Base-by-base conservation (phyloP, 1,139 yeast genomes). In the Sugiyamaella sp. region DNA sequence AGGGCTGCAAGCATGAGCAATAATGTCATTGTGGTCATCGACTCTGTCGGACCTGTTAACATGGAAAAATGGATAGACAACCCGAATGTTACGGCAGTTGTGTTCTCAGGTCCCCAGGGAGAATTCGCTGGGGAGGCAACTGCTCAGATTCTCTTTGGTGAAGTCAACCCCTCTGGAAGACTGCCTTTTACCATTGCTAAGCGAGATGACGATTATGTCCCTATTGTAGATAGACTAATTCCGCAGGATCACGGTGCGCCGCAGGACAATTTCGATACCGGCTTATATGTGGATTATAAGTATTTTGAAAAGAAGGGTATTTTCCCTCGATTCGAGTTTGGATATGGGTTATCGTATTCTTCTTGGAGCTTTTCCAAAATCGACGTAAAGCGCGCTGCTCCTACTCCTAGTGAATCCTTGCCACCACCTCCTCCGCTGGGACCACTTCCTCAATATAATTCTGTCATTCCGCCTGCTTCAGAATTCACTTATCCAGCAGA, bases 161-260 rank as follows among this genome's bases (percentile, higher is more conserved):
- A 79, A 39, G 73, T 71, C 19, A 80, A 80, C 59, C 87, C 87
- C 6, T 79, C 84, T 17, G 88, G 87, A 1, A 76, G 79, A 59
- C 71, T 83, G 44, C 86, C 88, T 0, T 82, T 82, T 60, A 82
- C 87, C 1, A 76, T 83, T 60, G 85, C 87, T 8, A 77, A 74
- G 63, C 77, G 80, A 59, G 73, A 71, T 46, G 78, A 71, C 60
- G 85, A 82, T 57, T 81, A 81, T 60, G 80, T 79, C 20, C 79
- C 80, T 17, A 70, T 81, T 9, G 62, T 79, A 54, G 77, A 73
- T 51, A 47, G 59, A 8, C 54, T 56, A 9, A 51, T 39, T 14
- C 59, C 63, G 1, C 52, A 52, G 10, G 60, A 56, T 24, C 44
- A 58, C 29, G 66, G 66, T 4, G 65, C 77, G 24, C 77, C 75